phyloP scores from a whole-genome alignment of 1,139 yeast species.

The Trichomonascaceae sp. region DNA sequence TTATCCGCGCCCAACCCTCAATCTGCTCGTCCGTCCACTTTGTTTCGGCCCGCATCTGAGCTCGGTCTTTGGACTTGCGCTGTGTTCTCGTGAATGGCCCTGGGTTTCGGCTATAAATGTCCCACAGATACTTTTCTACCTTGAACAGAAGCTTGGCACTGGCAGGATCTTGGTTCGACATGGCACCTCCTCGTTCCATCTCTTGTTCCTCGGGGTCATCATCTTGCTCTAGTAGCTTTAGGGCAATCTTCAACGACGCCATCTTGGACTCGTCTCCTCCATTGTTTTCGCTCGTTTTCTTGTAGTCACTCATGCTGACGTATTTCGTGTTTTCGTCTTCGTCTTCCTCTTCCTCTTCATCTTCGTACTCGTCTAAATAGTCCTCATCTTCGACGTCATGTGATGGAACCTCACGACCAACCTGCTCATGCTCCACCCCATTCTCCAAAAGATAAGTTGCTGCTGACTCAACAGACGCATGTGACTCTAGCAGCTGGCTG shows the following conservation, averaged over 20 bases:
- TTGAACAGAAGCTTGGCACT: conserved; percentile 18
- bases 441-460: conserved; percentile 52
- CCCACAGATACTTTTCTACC: conserved; percentile 46
- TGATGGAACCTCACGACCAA: not conserved
- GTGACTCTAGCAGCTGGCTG: conserved; percentile 25
- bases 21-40: conserved; percentile 82
- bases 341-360: conserved; percentile 20
- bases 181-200: conserved; percentile 50
- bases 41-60: conserved; percentile 37
- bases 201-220: conserved; percentile 79
- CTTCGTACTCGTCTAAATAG: conserved; percentile 14
- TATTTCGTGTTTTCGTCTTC: conserved; percentile 10
- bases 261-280: conserved; percentile 23
- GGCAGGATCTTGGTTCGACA: conserved; percentile 14
- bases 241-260: conserved; percentile 45
- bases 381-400: conserved; percentile 20
- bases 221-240: conserved; percentile 50
- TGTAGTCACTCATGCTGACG: conserved; percentile 4
- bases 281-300: not conserved
- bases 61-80: conserved; percentile 42
- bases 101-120: conserved; percentile 40
- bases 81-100: conserved; percentile 35
- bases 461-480: conserved; percentile 42
- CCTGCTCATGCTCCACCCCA: conserved; percentile 11
- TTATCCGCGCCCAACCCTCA: conserved; percentile 84